A percentile compares a stretch with the other conserved stretches of the same genome.
phyloP scores from a whole-genome alignment of 305 asterid species.

The Solanum aculeatissimum region DNA sequence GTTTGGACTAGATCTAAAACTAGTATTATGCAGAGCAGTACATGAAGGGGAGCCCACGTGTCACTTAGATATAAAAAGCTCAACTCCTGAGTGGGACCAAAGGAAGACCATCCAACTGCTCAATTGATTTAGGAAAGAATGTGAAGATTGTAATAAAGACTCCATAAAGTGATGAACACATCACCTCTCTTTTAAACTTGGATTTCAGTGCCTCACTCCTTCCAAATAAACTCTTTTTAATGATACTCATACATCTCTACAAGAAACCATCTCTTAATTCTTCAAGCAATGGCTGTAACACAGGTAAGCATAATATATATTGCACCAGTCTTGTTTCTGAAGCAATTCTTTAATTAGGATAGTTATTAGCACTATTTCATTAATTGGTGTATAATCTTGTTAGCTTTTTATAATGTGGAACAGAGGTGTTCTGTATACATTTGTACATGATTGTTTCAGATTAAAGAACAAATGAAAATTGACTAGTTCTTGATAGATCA shows the following conservation, averaged over 20 bases:
- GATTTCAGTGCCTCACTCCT: neutral
- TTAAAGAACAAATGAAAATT: too few species aligned
- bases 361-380: neutral
- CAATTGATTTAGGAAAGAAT: neutral
- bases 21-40: neutral
- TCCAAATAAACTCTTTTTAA: neutral
- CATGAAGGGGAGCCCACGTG: neutral
- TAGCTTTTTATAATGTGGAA: neutral
- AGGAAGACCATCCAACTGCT: neutral
- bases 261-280: neutral
- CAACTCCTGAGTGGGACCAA: neutral
- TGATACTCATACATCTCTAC: neutral
- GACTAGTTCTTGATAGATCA: neutral
- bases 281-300: neutral
- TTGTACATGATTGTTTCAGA: too few species aligned
- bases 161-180: neutral
- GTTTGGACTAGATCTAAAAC: neutral
- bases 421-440: too few species aligned
- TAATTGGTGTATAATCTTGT: neutral
- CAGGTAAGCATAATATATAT: neutral
- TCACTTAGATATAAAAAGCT: constrained; percentile 3
- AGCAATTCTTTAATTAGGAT: neutral
- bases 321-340: neutral
- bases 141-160: neutral
- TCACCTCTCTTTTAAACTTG: neutral